Conservation (phyloP, 768 basidiomycete genomes). For the Candolleomyces eurysporus region DNA sequence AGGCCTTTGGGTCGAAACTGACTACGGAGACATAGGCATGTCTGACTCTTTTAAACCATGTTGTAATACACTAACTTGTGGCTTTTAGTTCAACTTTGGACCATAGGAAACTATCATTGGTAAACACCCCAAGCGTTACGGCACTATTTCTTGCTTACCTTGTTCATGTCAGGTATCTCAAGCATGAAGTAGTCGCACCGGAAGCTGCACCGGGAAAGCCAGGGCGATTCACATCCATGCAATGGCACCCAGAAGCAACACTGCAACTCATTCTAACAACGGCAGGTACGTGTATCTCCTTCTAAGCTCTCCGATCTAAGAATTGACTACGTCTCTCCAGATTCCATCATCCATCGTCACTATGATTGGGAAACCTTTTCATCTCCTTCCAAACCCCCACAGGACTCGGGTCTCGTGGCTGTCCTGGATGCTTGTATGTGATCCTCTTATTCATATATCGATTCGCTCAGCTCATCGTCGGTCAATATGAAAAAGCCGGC, state of each 20-base stretch:
- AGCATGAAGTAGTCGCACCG: conserved; percentile 75
- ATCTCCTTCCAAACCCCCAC: conserved; percentile 57
- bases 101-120: conserved; percentile 95
- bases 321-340: conserved; percentile 27
- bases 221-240: conserved; percentile 66
- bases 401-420: conserved; percentile 81
- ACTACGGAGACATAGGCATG: conserved; percentile 70
- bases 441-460: background rate
- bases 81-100: conserved; percentile 85
- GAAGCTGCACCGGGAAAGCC: conserved; percentile 22
- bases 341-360: conserved; percentile 52
- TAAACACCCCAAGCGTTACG: conserved; percentile 20
- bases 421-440: conserved; percentile 85
- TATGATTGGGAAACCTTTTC: conserved; percentile 80
- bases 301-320: background rate
- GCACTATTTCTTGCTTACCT: background rate
- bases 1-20: conserved; percentile 77
- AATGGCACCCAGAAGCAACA: conserved; percentile 87
- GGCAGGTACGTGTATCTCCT: conserved; percentile 42
- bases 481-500: conserved; percentile 42
- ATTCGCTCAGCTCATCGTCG: conserved; percentile 1
- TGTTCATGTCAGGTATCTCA: conserved; percentile 69
- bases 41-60: background rate
- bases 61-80: background rate
- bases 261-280: conserved; percentile 67